Conservation (phyloP, 2,329 filamentous ascomycete genomes). For the Diplodia intermedia region DNA sequence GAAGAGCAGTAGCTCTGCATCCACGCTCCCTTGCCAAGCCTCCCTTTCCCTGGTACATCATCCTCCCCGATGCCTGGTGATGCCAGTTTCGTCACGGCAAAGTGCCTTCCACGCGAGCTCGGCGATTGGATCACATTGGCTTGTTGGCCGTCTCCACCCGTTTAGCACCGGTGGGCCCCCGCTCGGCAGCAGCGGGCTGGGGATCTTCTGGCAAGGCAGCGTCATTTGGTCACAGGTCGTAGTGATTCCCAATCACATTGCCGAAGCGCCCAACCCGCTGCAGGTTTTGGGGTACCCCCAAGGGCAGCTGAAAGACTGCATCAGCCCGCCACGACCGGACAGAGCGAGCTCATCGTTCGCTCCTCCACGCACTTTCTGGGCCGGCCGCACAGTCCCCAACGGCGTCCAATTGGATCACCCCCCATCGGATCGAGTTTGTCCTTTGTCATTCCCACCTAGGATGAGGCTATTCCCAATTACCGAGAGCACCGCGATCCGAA, state of each 20-base stretch:
- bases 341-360: background rate
- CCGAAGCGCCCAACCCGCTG: constrained; percentile 22
- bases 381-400: background rate
- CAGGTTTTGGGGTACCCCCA: constrained; percentile 15
- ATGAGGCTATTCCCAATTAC: constrained; percentile 29
- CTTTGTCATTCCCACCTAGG: constrained; percentile 21
- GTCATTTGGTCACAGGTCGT: constrained; percentile 27
- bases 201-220: constrained; percentile 29
- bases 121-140: constrained; percentile 28
- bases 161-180: constrained; percentile 28
- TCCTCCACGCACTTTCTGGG: background rate
- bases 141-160: constrained; percentile 26
- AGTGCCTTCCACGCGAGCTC: constrained; percentile 3
- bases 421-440: background rate
- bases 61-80: background rate
- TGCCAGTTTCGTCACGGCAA: constrained; percentile 17
- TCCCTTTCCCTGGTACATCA: constrained; percentile 16
- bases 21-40: background rate
- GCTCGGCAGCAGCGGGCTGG: constrained; percentile 24
- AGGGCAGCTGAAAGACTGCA: constrained; percentile 20
- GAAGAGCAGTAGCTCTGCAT: constrained; percentile 8
- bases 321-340: background rate
- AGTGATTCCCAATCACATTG: constrained; percentile 27
- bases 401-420: no score
- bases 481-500: constrained; percentile 29